Evolutionary conservation across 2,329 filamentous ascomycete genomes (phyloP), one percentile per base, ranked within the genome.

Genomic region (Epichloe typhina): DNA sequence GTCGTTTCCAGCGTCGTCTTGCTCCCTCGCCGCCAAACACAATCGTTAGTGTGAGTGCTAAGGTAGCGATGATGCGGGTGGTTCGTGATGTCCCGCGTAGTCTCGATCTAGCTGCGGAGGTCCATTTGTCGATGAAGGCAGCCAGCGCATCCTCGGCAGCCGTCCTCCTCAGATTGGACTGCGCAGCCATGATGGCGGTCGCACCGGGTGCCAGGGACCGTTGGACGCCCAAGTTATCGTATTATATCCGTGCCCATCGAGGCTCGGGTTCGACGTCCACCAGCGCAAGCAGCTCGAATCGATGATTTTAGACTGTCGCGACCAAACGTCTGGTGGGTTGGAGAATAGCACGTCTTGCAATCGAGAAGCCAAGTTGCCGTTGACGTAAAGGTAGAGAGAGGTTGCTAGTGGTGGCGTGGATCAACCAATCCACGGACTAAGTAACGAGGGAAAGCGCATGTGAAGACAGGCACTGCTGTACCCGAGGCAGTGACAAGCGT

Each of bases 1-100:
- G 76, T 52, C 76, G 80, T 62, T 77, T 82, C 78, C 87, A 91
- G 79, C 84, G 87, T 54, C 79, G 80, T 53, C 84, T 81, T n/a
- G 81, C 80, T 53, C 89, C 89, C 70, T 88, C 89, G 51, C 83
- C 84, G 44, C 84, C 75, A 54, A 84, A 77, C 58, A 96, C 79
- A 58, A 97, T 89, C 46, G 88, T 84, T 31, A 89, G 70, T 8
- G 84, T 73, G 33, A 97, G 77, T 9, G 83, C 76, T 49, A 95
- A 72, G 0, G 87, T 87, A 23, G 86, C 86, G 48, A 94, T 71
- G 15, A 95, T 75, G 59, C 82, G 84, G 7, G 84, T 82, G 31
- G 80, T 80, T 56, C 77, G 82, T 3, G 88, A 85, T 4, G 85
- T 85, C 52, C 72, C 74, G 53, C 75, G 75, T 51, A 90, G 64